phyloP scores from a whole-genome alignment of 805 yeast species.

The Priceomyces melissophilus region DNA sequence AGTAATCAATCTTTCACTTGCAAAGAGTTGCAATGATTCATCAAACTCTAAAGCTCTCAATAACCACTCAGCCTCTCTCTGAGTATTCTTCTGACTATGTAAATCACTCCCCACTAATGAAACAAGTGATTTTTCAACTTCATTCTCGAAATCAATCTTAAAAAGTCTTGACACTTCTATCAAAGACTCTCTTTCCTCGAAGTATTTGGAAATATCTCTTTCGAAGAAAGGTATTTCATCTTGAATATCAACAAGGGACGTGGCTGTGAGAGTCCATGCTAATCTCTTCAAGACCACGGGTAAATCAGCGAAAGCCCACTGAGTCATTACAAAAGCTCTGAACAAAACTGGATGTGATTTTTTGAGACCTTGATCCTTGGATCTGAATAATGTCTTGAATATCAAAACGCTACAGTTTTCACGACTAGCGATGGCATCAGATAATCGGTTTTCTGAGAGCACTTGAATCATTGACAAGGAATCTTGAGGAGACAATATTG shows the following conservation, averaged over 20 bases:
- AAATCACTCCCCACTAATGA: constrained; percentile 49
- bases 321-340: constrained; percentile 63
- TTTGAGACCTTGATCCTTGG: constrained; percentile 42
- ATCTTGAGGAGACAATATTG: constrained; percentile 65
- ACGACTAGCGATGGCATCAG: constrained; percentile 29
- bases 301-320: constrained; percentile 43
- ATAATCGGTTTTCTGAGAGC: constrained; percentile 18
- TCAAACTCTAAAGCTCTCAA: constrained; percentile 45
- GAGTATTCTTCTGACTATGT: constrained; percentile 49
- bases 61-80: constrained; percentile 58
- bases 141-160: constrained; percentile 45
- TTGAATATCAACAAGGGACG: constrained; percentile 18
- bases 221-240: constrained; percentile 34
- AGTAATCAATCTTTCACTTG: constrained; percentile 49
- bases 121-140: constrained; percentile 57
- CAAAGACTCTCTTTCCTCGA: constrained; percentile 44
- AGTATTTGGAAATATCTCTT: constrained; percentile 25
- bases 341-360: constrained; percentile 54
- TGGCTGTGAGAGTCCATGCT: constrained; percentile 30
- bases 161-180: constrained; percentile 39
- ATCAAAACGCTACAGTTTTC: constrained; percentile 21
- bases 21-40: constrained; percentile 40
- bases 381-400: constrained; percentile 38
- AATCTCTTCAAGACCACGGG: constrained; percentile 49
- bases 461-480: constrained; percentile 38